Percentiles rank a stretch among this genome's conserved stretches.
phyloP scores from a whole-genome alignment of 768 basidiomycete species.

The Lactarius pseudohatsudake region DNA sequence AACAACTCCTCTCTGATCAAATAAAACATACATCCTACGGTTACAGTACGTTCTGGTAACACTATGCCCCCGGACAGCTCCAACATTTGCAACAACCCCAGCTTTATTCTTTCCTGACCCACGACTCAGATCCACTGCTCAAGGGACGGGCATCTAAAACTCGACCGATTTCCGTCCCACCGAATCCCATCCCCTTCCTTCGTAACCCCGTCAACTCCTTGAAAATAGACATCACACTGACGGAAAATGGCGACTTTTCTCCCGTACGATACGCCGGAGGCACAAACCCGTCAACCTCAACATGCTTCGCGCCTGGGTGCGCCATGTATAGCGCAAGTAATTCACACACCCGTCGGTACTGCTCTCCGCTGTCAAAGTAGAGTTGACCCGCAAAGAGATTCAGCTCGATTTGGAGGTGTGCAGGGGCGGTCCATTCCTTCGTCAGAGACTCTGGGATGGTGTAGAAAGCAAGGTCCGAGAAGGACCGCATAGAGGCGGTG shows the following conservation, averaged over 20 bases:
- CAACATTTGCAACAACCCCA: slow-evolving; percentile 27
- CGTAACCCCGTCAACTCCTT: not conserved
- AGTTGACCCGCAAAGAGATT: not conserved
- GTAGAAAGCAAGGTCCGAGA: slow-evolving; percentile 18
- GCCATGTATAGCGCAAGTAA: not conserved
- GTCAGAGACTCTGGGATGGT: not conserved
- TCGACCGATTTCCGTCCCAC: not conserved
- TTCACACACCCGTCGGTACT: not conserved
- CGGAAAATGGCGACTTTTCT: not conserved
- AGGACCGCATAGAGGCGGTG: slow-evolving; percentile 13
- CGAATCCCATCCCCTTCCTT: slow-evolving; percentile 4
- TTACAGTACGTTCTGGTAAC: too few relatives aligned
- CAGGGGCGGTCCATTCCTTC: not conserved
- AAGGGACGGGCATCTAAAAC: slow-evolving; percentile 3
- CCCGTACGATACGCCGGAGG: not conserved
- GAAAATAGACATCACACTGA: not conserved
- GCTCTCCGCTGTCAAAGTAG: not conserved
- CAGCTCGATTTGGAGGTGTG: not conserved
- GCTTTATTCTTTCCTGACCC: slow-evolving; percentile 1
- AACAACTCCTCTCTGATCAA: too few relatives aligned
- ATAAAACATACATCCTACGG: too few relatives aligned
- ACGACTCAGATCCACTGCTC: not conserved
- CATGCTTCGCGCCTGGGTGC: not conserved
- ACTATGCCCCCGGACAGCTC: too few relatives aligned
- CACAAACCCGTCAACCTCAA: not conserved